Evolutionary conservation across 2,329 filamentous ascomycete genomes (phyloP).

Genomic region (Xylariaceae sp.): DNA sequence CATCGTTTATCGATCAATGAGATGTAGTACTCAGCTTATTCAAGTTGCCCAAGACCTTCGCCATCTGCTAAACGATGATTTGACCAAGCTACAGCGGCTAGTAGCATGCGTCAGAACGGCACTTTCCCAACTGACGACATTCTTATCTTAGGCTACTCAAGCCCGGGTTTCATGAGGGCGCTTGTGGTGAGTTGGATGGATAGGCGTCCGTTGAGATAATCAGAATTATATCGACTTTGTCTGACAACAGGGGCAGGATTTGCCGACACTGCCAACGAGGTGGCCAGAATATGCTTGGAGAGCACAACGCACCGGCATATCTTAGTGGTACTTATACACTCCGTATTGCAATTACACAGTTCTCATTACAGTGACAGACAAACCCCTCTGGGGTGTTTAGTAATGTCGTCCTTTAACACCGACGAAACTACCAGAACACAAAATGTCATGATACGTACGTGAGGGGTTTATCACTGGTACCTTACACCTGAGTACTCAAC

Average conservation of each 20-base stretch:
- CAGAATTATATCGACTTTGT: conserved; percentile 42
- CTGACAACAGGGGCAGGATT: conserved; percentile 36
- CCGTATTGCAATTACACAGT: too few relatives aligned
- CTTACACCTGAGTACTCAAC: too few relatives aligned
- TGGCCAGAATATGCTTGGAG: conserved; percentile 33
- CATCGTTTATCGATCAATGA: background rate
- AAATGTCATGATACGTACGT: too few relatives aligned
- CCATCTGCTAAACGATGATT: conserved; percentile 34
- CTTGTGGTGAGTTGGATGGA: conserved; percentile 45
- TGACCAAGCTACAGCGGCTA: conserved; percentile 41
- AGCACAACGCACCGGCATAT: conserved; percentile 40
- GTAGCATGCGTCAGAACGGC: conserved; percentile 45
- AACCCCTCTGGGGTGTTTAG: too few relatives aligned
- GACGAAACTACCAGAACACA: too few relatives aligned
- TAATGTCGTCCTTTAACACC: too few relatives aligned
- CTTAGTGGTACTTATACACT: too few relatives aligned
- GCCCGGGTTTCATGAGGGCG: conserved; percentile 46
- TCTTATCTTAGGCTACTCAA: conserved; percentile 43
- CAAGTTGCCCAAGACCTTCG: conserved; percentile 42
- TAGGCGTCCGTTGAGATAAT: conserved; percentile 43
- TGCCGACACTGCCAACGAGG: conserved; percentile 33
- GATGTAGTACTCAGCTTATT: conserved; percentile 37
- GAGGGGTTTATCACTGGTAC: too few relatives aligned
- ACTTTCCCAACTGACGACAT: conserved; percentile 44
- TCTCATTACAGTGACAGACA: too few relatives aligned